Evolutionary conservation across 345 rosid genomes (phyloP).

Genomic region (Gossypium stocksii): DNA sequence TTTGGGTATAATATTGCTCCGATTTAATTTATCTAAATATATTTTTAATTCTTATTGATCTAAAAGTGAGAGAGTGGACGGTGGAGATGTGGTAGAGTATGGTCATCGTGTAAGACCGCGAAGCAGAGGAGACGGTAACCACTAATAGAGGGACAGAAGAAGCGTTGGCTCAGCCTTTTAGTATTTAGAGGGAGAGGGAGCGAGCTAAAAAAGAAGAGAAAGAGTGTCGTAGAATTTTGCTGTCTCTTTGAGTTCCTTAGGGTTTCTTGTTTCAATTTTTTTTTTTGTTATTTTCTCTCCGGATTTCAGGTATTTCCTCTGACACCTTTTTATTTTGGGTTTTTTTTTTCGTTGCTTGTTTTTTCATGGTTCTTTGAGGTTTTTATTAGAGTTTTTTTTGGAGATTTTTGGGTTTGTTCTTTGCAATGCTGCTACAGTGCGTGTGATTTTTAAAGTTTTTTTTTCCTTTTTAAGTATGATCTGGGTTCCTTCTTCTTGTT

Average conservation of each 20-base stretch:
- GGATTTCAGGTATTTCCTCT: not conserved
- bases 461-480: not conserved
- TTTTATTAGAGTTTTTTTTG: not conserved
- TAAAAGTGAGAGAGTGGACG: not conserved
- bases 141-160: not conserved
- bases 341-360: not conserved
- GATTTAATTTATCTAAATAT: no score
- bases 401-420: not conserved
- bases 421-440: not conserved
- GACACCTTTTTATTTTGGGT: no score
- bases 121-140: not conserved
- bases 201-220: not conserved
- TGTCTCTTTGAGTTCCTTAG: not conserved
- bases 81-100: not conserved
- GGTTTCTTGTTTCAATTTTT: not conserved
- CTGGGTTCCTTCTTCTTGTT: not conserved
- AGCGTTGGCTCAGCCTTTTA: not conserved
- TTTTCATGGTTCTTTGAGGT: not conserved
- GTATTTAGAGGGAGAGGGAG: not conserved
- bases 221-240: not conserved
- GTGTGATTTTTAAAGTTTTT: not conserved
- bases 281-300: no score
- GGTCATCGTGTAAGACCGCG: not conserved
- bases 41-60: not conserved
- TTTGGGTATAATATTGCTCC: no score